phyloP scores from a whole-genome alignment of 2,329 filamentous ascomycete genomes.

The Claviceps pazoutovae region DNA sequence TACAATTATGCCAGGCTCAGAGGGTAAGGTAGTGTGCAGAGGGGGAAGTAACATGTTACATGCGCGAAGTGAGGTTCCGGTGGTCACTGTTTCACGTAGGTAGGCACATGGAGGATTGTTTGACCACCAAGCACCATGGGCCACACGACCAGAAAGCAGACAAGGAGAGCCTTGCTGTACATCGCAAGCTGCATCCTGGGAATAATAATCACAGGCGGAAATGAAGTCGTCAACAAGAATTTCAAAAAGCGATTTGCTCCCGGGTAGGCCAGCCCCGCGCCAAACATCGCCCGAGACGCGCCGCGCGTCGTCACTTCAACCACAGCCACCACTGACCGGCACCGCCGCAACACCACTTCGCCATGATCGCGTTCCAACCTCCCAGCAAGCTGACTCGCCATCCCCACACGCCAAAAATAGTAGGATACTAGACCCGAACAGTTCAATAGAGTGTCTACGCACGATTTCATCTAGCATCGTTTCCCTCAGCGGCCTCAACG shows the following conservation, averaged over 20 bases:
- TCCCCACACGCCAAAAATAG: not conserved
- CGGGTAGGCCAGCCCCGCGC: not conserved
- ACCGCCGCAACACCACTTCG: not conserved
- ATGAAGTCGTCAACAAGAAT: not conserved
- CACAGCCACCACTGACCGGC: not conserved
- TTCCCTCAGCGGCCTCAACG: too few relatives aligned
- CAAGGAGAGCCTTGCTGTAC: not conserved
- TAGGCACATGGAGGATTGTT: too few relatives aligned
- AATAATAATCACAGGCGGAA: not conserved
- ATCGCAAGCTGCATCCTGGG: not conserved
- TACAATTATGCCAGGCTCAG: too few relatives aligned
- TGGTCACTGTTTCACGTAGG: too few relatives aligned
- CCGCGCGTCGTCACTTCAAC: not conserved
- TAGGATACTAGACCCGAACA: not conserved
- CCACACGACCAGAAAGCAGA: too few relatives aligned
- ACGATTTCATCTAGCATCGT: too few relatives aligned
- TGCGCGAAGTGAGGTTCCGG: too few relatives aligned
- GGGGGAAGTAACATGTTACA: too few relatives aligned
- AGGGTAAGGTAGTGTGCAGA: too few relatives aligned
- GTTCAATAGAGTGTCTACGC: not conserved
- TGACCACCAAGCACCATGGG: too few relatives aligned
- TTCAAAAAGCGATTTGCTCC: not conserved
- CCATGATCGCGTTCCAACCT: not conserved
- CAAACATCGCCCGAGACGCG: not conserved
- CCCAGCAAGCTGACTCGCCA: not conserved